Evolutionary conservation across 768 basidiomycete genomes (phyloP), one percentile per base, ranked within the genome.

Genomic region (Xerocomus potaroensis): DNA sequence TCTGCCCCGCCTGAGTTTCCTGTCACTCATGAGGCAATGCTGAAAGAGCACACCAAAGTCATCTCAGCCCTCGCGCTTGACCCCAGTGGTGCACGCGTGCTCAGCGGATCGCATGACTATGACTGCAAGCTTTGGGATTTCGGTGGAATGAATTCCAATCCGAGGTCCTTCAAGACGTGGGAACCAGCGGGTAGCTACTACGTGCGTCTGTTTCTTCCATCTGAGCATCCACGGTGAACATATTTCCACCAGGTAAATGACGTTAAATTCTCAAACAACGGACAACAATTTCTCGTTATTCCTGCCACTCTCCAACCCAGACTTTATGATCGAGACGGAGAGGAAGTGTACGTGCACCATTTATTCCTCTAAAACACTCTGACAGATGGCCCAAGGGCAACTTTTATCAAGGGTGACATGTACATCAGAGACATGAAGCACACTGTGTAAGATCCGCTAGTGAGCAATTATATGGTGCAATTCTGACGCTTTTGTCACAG

Each of bases 111-210:
- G 16, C 87, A 98, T 69, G 96, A 99, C 65, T 98, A 98, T 62
- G 96, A 99, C 67, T 84, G 87, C 68, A 98, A 98, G 70, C 68
- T 99, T 44, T 99, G 95, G 94, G 96, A 99, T 68, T 98, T 98
- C 68, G 95, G 95, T 57, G 96, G 96, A 14, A 99, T 99, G 96
- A 87, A 90, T 61, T 72, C 76, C 51, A 72, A 82, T 53, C 83
- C 85, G 67, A 91, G 91, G 67, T 94, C 96, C 14, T 98, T 99
- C 79, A 89, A 94, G 71, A 89, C 81, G 55, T 98, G 89, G 83
- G 96, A 99, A 64, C 89, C 93, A 51, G 84, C 88, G 49, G 92
- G 90, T 53, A 90, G 84, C 58, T 96, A 96, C 68, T 84, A 94
- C 69, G 92, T 94, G 54, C 47, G 67, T 63, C 49, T 37, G 14